Base-by-base conservation (phyloP, 148 eudicot genomes). In the Rhododendron simsii region DNA sequence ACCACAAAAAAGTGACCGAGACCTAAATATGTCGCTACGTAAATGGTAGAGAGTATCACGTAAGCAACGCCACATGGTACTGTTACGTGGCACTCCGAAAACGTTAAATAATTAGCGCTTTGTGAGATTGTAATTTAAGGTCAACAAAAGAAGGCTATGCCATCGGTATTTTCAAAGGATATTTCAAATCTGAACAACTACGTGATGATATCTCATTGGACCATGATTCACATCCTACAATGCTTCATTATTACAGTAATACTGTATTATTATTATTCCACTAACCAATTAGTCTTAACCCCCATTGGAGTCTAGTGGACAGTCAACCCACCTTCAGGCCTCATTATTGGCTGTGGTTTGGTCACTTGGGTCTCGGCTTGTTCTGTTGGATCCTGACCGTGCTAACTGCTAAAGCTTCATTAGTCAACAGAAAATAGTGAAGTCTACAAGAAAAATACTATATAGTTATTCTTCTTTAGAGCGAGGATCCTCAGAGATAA, bases 291-390 rank as follows among this genome's bases (percentile, higher is more conserved):
- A 13, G 14, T 82, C 85, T 76, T 47, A 83, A 63, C 81, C 77
- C 13, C 74, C n/a, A 57, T 84, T 12, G 89, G 80, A 87, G 53
- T 80, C 59, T 84, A 69, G 89, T 84, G 86, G 86, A 75, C 18
- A 57, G 89, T 85, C 85, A 87, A 78, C 53, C 84, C 85, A 21
- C 21, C 23, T 77, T 41, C 11, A 16, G 18, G 44, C 50, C 50
- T 7, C 26, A 6, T 76, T 37, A 76, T 76, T 76, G 44, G 44
- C n/a, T n/a, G 71, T 8, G 35, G 41, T 13, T 76, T 18, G 80
- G 80, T 76, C 48, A 76, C 12, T 39, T 39, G 41, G 77, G 18
- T 30, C 6, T 69, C 5, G 79, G 67, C 37, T 75, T 39, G 48
- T 75, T 39, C 16, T 37, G 3, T 18, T 39, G 44, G 37, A 39